phyloP scores from a whole-genome alignment of 2,329 filamentous ascomycete genomes.

The Aureobasidium sp. region DNA sequence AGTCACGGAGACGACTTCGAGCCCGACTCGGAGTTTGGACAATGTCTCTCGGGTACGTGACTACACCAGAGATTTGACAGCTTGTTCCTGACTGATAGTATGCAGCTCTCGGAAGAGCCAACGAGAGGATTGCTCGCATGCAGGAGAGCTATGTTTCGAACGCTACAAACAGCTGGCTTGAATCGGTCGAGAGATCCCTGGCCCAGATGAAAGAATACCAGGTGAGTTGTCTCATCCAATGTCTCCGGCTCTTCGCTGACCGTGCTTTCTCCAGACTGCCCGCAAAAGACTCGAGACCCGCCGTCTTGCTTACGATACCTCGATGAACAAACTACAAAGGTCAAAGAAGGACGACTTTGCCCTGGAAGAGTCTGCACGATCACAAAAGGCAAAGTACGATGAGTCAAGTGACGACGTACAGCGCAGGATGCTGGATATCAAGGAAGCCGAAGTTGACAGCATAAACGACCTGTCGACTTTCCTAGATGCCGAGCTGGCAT shows the following conservation, averaged over 20 bases:
- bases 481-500: constrained; percentile 81
- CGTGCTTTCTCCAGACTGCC: constrained; percentile 47
- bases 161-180: constrained; percentile 77
- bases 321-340: constrained; percentile 84
- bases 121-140: constrained; percentile 77
- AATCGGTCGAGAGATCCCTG: constrained; percentile 81
- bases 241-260: background rate
- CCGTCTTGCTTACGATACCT: constrained; percentile 84
- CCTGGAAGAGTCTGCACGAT: constrained; percentile 83
- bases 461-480: constrained; percentile 73
- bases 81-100: background rate
- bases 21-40: constrained; percentile 81
- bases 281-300: constrained; percentile 92
- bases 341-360: constrained; percentile 89
- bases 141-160: constrained; percentile 77
- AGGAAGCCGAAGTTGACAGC: constrained; percentile 80
- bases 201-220: constrained; percentile 98
- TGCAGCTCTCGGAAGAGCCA: constrained; percentile 70
- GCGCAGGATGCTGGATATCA: constrained; percentile 92
- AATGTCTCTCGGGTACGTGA: constrained; percentile 58
- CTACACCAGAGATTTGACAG: too few species aligned
- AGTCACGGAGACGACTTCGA: constrained; percentile 89
- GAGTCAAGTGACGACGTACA: constrained; percentile 89
- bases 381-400: constrained; percentile 92
- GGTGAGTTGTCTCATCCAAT: constrained; percentile 45